These are phyloP conservation scores for Debaryomyces robertsiae DNA, from an alignment of 1,139 yeast genomes.

Conservation along the genomic window DNA sequence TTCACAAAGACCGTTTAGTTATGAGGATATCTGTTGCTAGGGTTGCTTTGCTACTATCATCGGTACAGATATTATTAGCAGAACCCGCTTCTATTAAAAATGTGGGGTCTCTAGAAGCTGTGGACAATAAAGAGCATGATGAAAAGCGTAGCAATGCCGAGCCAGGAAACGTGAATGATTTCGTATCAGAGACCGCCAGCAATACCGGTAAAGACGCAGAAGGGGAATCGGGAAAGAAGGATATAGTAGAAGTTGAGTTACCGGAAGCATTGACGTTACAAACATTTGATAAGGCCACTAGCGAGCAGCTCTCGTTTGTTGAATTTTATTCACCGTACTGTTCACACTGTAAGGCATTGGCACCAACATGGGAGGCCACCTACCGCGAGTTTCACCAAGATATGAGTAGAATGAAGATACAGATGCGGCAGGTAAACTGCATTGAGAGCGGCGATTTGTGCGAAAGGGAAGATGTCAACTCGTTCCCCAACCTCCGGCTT, in stretches of 20 bases:
- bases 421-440: slow-evolving; percentile 73
- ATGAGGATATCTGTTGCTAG: slow-evolving; percentile 7
- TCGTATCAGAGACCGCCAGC: neutral
- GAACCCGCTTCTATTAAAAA: slow-evolving; percentile 7
- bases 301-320: slow-evolving; percentile 54
- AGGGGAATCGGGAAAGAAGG: slow-evolving; percentile 7
- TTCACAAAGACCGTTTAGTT: neutral
- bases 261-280: slow-evolving; percentile 30
- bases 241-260: slow-evolving; percentile 17
- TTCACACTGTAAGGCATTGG: slow-evolving; percentile 64
- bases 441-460: slow-evolving; percentile 73
- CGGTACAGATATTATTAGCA: slow-evolving; percentile 1
- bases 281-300: slow-evolving; percentile 47
- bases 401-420: slow-evolving; percentile 45
- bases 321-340: slow-evolving; percentile 76
- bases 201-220: slow-evolving; percentile 12
- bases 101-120: slow-evolving; percentile 5
- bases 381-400: slow-evolving; percentile 43
- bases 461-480: slow-evolving; percentile 54
- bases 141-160: neutral
- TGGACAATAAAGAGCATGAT: slow-evolving; percentile 1
- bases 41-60: slow-evolving; percentile 1
- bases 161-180: neutral
- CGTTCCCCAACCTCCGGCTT: slow-evolving; percentile 61
- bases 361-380: slow-evolving; percentile 66